Percentiles rank a stretch among this genome's conserved stretches.
phyloP scores from a whole-genome alignment of 2,329 filamentous ascomycete species.

The Cladosporium sp. region DNA sequence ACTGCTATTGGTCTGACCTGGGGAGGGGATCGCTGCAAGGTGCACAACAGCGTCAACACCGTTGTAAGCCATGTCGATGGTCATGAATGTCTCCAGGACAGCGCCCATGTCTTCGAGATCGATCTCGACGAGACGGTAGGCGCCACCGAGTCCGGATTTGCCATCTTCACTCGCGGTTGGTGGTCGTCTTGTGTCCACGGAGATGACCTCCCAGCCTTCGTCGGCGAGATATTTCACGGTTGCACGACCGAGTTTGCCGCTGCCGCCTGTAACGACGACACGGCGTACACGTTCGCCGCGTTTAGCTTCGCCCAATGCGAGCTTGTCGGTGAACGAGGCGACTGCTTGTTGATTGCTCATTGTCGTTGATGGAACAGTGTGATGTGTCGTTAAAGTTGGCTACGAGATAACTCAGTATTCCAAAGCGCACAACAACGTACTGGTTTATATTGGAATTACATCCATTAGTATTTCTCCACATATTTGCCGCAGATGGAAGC shows the following conservation, averaged over 20 bases:
- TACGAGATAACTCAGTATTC: too few species aligned
- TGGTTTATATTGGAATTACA: background rate
- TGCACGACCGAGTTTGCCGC: constrained; percentile 22
- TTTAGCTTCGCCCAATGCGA: constrained; percentile 22
- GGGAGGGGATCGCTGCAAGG: constrained; percentile 23
- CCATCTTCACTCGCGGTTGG: constrained; percentile 22
- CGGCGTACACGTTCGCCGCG: constrained; percentile 18
- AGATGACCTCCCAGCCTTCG: constrained; percentile 24
- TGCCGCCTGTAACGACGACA: constrained; percentile 23
- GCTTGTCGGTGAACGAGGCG: constrained; percentile 21
- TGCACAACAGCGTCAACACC: constrained; percentile 23
- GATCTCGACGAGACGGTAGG: constrained; percentile 23
- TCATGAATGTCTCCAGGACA: constrained; percentile 22
- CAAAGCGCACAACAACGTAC: too few species aligned
- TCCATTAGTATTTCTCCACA: background rate
- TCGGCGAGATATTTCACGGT: constrained; percentile 23
- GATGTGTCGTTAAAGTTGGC: background rate
- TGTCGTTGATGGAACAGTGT: background rate
- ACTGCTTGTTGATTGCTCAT: constrained; percentile 3
- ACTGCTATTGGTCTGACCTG: constrained; percentile 21
- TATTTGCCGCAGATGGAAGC: constrained; percentile 1
- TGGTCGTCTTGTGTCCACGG: constrained; percentile 21
- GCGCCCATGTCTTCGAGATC: constrained; percentile 23
- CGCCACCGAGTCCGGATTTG: constrained; percentile 21
- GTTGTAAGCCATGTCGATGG: constrained; percentile 22